These are phyloP conservation scores for Rhodotorula sp. DNA, from an alignment of 1,284 basidiomycete genomes.

Conservation along the genomic window DNA sequence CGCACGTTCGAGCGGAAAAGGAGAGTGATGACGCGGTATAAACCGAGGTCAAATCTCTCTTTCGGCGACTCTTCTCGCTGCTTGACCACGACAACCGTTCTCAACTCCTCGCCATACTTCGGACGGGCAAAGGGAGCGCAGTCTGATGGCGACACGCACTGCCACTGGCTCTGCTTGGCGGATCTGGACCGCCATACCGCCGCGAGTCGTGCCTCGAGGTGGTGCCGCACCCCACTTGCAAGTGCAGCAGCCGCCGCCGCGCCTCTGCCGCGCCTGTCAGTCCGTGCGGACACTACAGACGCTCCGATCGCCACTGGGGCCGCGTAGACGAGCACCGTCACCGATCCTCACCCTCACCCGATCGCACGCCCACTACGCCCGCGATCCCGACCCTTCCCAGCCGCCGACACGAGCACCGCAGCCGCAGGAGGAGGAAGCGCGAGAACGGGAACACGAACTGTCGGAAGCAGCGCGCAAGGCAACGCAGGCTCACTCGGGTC, in stretches of 20 bases:
- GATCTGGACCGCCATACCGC: not conserved
- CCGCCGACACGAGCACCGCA: not conserved
- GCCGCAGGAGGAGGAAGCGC: not conserved
- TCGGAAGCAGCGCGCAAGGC: slow-evolving; percentile 31
- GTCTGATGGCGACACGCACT: not conserved
- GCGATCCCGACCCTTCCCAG: not conserved
- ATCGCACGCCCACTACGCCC: slow-evolving; percentile 26
- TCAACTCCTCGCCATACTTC: not conserved
- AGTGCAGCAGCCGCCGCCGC: too few species aligned
- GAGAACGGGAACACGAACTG: slow-evolving; percentile 17
- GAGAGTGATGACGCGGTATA: too few species aligned
- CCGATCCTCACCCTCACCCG: slow-evolving; percentile 16
- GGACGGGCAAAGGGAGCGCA: not conserved
- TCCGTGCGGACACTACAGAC: not conserved
- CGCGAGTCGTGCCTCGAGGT: too few species aligned
- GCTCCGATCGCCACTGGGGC: too few species aligned
- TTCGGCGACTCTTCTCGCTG: not conserved
- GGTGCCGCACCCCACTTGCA: too few species aligned
- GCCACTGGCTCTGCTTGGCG: not conserved
- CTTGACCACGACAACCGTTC: not conserved
- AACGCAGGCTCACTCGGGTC: slow-evolving; percentile 37
- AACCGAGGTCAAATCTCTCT: too few species aligned
- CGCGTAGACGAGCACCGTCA: not conserved
- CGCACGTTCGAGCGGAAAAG: too few species aligned
- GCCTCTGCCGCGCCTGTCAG: not conserved